phyloP scores from a whole-genome alignment of 495 filamentous ascomycete genomes.

The Penicillium psychrofluorescens region DNA sequence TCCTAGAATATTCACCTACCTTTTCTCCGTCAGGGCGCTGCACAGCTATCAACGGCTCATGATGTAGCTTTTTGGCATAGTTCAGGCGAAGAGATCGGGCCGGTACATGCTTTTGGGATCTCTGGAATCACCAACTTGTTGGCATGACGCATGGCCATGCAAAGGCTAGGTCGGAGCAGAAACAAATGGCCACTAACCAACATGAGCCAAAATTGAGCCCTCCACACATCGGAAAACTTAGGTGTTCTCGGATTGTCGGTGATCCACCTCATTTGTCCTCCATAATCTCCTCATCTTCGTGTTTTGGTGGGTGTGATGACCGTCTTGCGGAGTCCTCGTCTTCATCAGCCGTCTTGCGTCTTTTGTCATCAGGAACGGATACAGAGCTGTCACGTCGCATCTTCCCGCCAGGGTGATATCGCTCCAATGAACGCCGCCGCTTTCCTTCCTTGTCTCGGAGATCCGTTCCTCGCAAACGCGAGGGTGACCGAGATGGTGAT shows the following conservation, averaged over 20 bases:
- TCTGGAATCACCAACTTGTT: too few species aligned
- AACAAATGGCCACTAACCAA: neutral
- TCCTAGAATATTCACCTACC: slow-evolving; percentile 10
- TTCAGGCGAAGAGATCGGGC: slow-evolving; percentile 40
- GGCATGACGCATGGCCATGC: too few species aligned
- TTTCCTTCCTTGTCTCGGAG: slow-evolving; percentile 37
- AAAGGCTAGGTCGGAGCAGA: too few species aligned
- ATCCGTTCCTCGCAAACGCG: slow-evolving; percentile 22
- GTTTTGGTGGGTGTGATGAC: slow-evolving; percentile 17
- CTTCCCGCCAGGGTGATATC: slow-evolving; percentile 44
- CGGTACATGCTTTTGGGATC: neutral
- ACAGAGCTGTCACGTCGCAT: slow-evolving; percentile 44
- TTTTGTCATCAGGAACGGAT: slow-evolving; percentile 44
- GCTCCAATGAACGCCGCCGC: slow-evolving; percentile 44
- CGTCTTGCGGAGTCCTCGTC: slow-evolving; percentile 43
- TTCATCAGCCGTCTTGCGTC: slow-evolving; percentile 56
- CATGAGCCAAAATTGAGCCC: neutral
- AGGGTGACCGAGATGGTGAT: slow-evolving; percentile 42
- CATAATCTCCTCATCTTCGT: slow-evolving; percentile 16
- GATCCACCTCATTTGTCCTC: slow-evolving; percentile 44
- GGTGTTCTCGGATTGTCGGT: slow-evolving; percentile 20
- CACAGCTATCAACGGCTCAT: slow-evolving; percentile 56
- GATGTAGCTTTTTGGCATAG: slow-evolving; percentile 57
- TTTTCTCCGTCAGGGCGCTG: slow-evolving; percentile 24
- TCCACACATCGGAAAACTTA: neutral